Conservation (phyloP, 2,329 filamentous ascomycete species). For the Trichoderma guizhouense region DNA sequence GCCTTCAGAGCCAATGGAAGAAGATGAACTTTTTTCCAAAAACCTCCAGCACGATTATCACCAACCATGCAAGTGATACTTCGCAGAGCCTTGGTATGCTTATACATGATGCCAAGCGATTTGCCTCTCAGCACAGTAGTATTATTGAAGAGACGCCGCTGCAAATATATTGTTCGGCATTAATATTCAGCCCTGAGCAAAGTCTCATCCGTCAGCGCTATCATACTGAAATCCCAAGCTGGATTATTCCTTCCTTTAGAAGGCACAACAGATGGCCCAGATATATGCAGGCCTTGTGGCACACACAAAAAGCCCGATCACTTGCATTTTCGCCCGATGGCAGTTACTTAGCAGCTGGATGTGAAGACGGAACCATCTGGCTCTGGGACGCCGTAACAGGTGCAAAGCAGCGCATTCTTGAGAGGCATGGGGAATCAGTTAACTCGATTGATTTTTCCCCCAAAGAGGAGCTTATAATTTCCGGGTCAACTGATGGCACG, state of each 20-base stretch:
- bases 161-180: background rate
- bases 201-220: background rate
- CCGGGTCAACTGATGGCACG: background rate
- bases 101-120: background rate
- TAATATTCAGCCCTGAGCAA: background rate
- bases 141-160: background rate
- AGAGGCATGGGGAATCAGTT: rapidly evolving
- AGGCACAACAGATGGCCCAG: background rate
- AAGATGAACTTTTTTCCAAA: background rate
- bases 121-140: background rate
- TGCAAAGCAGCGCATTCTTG: background rate
- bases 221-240: background rate
- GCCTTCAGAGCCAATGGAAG: background rate
- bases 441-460: background rate
- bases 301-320: rapidly evolving
- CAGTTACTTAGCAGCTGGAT: background rate
- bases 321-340: background rate
- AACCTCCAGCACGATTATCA: background rate
- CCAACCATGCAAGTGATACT: background rate
- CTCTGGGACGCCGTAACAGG: background rate
- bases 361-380: background rate
- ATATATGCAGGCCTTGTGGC: background rate
- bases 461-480: background rate
- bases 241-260: background rate
- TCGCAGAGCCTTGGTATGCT: background rate